A percentile compares a stretch with the other conserved stretches of the same genome.
phyloP scores from a whole-genome alignment of 192 early-diverging fungal genomes.

The Allomyces arbusculus region DNA sequence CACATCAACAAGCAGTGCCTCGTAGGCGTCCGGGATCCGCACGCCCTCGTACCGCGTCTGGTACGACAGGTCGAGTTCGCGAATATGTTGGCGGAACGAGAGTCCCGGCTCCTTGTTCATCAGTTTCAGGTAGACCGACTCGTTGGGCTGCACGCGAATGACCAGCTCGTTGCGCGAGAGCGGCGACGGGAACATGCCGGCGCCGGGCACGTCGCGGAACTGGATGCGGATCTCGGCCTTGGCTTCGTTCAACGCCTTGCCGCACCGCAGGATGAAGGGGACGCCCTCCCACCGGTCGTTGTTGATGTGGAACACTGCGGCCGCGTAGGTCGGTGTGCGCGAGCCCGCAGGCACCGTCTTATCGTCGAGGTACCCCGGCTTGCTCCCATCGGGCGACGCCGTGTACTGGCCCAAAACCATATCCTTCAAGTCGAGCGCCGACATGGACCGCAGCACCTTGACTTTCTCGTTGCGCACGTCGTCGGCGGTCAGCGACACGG shows the following conservation, averaged over 20 bases:
- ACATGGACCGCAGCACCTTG: conserved; percentile 64
- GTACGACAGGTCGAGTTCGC: conserved; percentile 88
- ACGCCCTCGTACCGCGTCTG: conserved; percentile 64
- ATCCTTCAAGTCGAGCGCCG: conserved; percentile 57
- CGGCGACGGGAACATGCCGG: conserved; percentile 51
- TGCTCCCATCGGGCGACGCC: conserved; percentile 47
- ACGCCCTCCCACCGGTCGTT: conserved; percentile 25
- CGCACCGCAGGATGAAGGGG: conserved; percentile 51
- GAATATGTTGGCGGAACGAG: conserved; percentile 57
- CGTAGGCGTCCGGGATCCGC: conserved; percentile 94
- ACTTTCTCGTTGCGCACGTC: conserved; percentile 93
- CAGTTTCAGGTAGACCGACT: conserved; percentile 92
- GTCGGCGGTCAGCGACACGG: conserved; percentile 66
- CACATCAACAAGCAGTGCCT: conserved; percentile 81
- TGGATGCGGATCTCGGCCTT: conserved; percentile 93
- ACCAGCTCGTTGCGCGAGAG: conserved; percentile 87
- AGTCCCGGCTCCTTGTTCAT: conserved; percentile 88
- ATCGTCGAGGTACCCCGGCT: conserved; percentile 88
- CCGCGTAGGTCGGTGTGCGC: conserved; percentile 78
- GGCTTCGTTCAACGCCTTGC: conserved; percentile 76
- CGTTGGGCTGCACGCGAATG: conserved; percentile 79
- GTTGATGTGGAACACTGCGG: conserved; percentile 41
- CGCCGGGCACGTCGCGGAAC: conserved; percentile 64
- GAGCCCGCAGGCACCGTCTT: conserved; percentile 67
- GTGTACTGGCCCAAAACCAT: conserved; percentile 82